Base-by-base conservation (phyloP, 257 asterid species). In the Nicotiana noctiflora region DNA sequence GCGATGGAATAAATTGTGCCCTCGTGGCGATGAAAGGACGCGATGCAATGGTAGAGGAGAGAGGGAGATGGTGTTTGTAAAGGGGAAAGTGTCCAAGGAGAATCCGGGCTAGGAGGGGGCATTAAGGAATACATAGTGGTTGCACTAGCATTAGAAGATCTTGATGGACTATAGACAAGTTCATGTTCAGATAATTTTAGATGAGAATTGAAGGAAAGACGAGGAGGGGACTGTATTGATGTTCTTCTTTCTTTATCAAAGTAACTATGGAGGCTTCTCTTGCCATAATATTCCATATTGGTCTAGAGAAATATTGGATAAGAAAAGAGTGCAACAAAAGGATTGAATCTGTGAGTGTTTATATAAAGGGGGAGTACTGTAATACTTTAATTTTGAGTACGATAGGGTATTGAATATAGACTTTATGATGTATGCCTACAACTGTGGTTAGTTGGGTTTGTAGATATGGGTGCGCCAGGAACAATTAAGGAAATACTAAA, bases 81-180 rank as follows among this genome's bases (percentile, higher is more conserved):
- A 27, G 98, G 98, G 74, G 98, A 94, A 82, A 94, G 94, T 34
- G 93, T 90, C 98, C 98, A 92, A 0, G 98, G 98, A 32, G 98
- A 92, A 21, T 89, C 94, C 0, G 95, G 95, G 82, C 89, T 82
- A 0, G 97, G 94, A 34, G 93, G 92, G 2, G 96, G 92, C 23
- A 85, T 82, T 7, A 85, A 57, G 6, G 96, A 89, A 76, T 85
- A 84, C 67, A 79, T 44, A 31, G 84, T 82, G n/a, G 86, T 11
- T 46, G 87, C 68, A 59, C 77, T 56, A 6, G 89, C 78, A 72
- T 72, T 75, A 76, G 95, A 81, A 66, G 92, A 82, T 5, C 93
- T 84, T 19, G 97, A 79, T 4, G 94, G 94, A 89, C 98, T 94
- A 84, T 75, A 86, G 77, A 86, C 89, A 84, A 87, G 86, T 82